phyloP scores from a whole-genome alignment of 352 stramenopile species.

The Phytophthora melonis region DNA sequence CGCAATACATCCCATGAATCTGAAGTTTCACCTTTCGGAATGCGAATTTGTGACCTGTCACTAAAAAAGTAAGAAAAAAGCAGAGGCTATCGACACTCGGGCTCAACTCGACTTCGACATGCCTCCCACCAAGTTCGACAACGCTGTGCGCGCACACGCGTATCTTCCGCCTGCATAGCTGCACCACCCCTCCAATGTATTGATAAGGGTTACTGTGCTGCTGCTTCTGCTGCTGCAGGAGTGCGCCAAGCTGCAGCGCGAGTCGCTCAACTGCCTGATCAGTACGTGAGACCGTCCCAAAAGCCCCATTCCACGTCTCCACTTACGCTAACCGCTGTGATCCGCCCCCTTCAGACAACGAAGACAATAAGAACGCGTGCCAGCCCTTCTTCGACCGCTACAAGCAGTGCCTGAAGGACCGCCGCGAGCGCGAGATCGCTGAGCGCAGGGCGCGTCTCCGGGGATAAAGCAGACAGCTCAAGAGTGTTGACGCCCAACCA shows the following conservation, averaged over 20 bases:
- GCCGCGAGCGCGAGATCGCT: conserved; percentile 47
- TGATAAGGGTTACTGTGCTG: background rate
- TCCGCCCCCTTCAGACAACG: conserved; percentile 46
- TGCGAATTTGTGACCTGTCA: background rate
- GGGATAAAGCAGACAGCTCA: conserved; percentile 9
- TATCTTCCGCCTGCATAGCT: background rate
- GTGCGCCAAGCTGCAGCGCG: conserved; percentile 70
- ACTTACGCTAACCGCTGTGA: background rate
- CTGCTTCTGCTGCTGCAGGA: conserved; percentile 43
- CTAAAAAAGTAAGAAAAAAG: background rate
- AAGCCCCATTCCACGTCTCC: background rate
- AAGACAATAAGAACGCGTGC: conserved; percentile 55
- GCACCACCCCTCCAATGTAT: background rate
- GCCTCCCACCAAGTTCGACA: conserved; percentile 56
- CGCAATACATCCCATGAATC: background rate
- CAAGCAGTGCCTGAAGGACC: conserved; percentile 71
- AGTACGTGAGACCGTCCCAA: conserved; percentile 33
- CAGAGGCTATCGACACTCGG: background rate
- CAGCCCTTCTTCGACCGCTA: conserved; percentile 74
- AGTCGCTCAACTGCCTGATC: conserved; percentile 77
- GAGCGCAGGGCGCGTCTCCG: conserved; percentile 42
- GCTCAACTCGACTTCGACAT: conserved; percentile 5
- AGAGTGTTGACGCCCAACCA: background rate
- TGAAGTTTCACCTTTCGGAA: background rate
- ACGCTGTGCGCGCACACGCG: conserved; percentile 36